Percentiles rank a stretch among this genome's conserved stretches.
Evolutionary conservation across 1,284 basidiomycete species (phyloP).

Genomic region (Moniliophthora roreri): DNA sequence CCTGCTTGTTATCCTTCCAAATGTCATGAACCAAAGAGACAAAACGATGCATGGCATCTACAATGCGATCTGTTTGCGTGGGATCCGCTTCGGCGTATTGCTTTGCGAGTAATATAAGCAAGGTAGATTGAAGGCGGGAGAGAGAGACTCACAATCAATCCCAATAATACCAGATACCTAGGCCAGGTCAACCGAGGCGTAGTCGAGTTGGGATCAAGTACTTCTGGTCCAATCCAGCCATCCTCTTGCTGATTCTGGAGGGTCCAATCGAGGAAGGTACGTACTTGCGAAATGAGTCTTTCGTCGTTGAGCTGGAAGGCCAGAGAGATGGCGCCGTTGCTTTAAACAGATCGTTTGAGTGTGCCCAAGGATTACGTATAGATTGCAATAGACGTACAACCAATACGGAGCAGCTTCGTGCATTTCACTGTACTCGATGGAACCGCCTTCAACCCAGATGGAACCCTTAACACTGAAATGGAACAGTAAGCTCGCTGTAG

Average conservation of each 20-base stretch:
- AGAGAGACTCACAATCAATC: constrained; percentile 30
- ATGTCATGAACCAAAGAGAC: constrained; percentile 30
- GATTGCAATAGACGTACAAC: constrained; percentile 32
- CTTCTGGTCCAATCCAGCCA: constrained; percentile 41
- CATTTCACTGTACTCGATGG: constrained; percentile 41
- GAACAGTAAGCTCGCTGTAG: neutral
- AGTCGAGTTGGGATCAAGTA: constrained; percentile 30
- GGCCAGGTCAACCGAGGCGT: constrained; percentile 38
- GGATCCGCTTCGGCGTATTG: constrained; percentile 43
- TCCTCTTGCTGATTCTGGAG: constrained; percentile 33
- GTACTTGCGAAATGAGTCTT: constrained; percentile 34
- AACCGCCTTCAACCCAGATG: constrained; percentile 40
- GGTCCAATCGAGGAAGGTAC: constrained; percentile 36
- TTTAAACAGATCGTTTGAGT: constrained; percentile 11
- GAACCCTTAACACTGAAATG: constrained; percentile 34
- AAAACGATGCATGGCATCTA: constrained; percentile 36
- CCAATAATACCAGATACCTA: constrained; percentile 36
- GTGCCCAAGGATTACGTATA: neutral
- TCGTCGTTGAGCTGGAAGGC: constrained; percentile 37
- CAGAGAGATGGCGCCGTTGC: constrained; percentile 37
- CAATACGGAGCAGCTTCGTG: constrained; percentile 41
- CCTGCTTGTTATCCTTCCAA: constrained; percentile 33
- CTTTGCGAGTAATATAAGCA: constrained; percentile 17
- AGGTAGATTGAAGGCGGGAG: neutral
- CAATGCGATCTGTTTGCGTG: constrained; percentile 31